Evolutionary conservation across 768 basidiomycete genomes (phyloP).

Genomic region (Suillus plorans): DNA sequence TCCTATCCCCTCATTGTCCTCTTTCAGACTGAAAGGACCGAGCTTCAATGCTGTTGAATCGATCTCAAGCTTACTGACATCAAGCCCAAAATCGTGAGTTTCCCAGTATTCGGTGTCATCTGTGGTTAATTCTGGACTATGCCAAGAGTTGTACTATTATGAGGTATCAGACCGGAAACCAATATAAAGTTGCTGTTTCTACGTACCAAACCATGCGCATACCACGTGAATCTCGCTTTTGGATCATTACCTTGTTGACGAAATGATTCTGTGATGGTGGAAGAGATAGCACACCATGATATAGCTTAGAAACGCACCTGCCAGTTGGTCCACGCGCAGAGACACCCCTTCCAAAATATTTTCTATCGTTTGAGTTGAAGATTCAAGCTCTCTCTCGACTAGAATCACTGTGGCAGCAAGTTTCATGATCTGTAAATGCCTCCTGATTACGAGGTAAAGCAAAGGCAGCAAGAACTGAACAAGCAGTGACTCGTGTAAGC

Average conservation of each 20-base stretch:
- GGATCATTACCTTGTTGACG: not conserved
- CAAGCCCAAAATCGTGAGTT: not conserved
- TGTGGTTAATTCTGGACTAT: not conserved
- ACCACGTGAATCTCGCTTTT: not conserved
- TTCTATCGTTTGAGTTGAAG: not conserved
- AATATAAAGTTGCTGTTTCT: not conserved
- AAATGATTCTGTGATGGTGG: not conserved
- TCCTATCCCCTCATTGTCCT: too few relatives aligned
- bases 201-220: slow-evolving; percentile 3
- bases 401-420: slow-evolving; percentile 24
- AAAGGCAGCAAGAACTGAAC: slow-evolving; percentile 35
- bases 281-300: too few relatives aligned
- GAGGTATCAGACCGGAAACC: not conserved
- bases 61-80: not conserved
- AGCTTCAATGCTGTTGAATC: not conserved
- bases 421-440: slow-evolving; percentile 34
- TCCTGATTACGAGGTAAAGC: slow-evolving; percentile 32
- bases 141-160: not conserved
- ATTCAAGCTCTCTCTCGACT: slow-evolving; percentile 25
- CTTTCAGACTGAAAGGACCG: not conserved
- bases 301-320: not conserved
- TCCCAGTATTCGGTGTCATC: not conserved
- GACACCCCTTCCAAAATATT: not conserved
- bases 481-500: not conserved
- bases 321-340: not conserved